Evolutionary conservation across 495 filamentous ascomycete genomes (phyloP).

Genomic region (Aspergillus haitiensis): DNA sequence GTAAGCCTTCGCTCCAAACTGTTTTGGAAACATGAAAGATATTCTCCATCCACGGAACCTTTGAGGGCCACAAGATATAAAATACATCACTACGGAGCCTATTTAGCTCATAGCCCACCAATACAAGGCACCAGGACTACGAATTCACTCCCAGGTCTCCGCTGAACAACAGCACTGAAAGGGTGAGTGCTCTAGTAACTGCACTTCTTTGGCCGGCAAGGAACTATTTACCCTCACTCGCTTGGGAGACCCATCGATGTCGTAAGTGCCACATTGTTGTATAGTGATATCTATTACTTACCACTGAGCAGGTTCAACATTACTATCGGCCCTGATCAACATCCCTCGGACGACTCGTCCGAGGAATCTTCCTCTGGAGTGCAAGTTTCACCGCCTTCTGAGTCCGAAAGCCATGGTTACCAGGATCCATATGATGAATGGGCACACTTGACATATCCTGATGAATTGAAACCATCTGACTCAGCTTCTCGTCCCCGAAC

Average conservation of each 20-base stretch:
- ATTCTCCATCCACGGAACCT: neutral
- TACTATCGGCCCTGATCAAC: conserved; percentile 44
- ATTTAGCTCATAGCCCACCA: too few relatives aligned
- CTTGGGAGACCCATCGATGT: conserved; percentile 14
- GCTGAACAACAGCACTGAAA: neutral
- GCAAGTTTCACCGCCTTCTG: conserved; percentile 48
- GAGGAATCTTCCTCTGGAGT: conserved; percentile 58
- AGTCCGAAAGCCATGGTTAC: conserved; percentile 52
- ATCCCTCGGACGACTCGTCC: conserved; percentile 46
- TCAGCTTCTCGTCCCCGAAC: conserved; percentile 71
- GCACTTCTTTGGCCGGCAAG: neutral
- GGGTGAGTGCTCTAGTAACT: neutral
- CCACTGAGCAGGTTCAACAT: conserved; percentile 47
- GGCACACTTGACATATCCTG: conserved; percentile 51
- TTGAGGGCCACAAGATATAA: neutral
- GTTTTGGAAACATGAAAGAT: neutral
- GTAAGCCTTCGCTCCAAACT: neutral
- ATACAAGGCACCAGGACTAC: too few relatives aligned
- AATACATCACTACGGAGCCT: neutral
- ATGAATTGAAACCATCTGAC: conserved; percentile 77
- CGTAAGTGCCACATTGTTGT: conserved; percentile 13
- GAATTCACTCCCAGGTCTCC: too few relatives aligned
- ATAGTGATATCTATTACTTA: conserved; percentile 10
- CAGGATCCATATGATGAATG: conserved; percentile 54
- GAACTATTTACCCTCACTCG: neutral